Base-by-base conservation (phyloP, 2,329 filamentous ascomycete species). In the Aspergillus sojae region DNA sequence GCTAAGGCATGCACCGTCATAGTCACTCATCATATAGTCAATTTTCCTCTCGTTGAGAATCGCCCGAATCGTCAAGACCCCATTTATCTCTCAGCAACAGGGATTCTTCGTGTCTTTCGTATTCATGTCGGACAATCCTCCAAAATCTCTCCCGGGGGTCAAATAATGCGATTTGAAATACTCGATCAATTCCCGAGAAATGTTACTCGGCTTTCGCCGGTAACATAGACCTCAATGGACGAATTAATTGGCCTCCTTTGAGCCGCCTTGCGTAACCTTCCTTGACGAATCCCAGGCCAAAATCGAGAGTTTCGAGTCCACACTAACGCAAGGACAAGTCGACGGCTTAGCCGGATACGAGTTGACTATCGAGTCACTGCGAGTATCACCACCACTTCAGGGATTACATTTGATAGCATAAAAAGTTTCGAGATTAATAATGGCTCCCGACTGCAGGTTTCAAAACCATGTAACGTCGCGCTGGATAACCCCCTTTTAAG, bases 201-300 rank as follows among this genome's bases (percentile, higher is more conserved):
- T 59, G 45, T 59, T n/a, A 52, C 55, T 64, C 62, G 62, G 62
- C 58, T 64, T 64, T 64, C 62, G 41, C 62, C 62, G 62, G 59
- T 58, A 56, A 59, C 54, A 46, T 28, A 3, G 9, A 16, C 46
- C 23, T 28, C 52, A 16, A 45, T 11, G 9, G 28, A 52, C 48
- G 28, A 52, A 52, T 52, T 32, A 52, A 54, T 63, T 30, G 50
- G 50, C 46, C 57, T 34, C n/a, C 57, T 41, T 64, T 64, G 56
- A 64, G 62, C 62, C 62, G 62, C 62, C 60, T 55, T 59, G 62
- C 61, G 56, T 63, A 50, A 61, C 58, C 36, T 53, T 58, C 56
- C 53, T 58, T 61, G 52, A 63, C 58, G 58, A 58, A 60, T 60
- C 58, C 58, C 34, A 55, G 46, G 45, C 4, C 30, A 21, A 21